Evolutionary conservation across 2,329 filamentous ascomycete species (phyloP), one percentile per base, ranked within the genome.

Genomic region (Pleoardoris graminearum): DNA sequence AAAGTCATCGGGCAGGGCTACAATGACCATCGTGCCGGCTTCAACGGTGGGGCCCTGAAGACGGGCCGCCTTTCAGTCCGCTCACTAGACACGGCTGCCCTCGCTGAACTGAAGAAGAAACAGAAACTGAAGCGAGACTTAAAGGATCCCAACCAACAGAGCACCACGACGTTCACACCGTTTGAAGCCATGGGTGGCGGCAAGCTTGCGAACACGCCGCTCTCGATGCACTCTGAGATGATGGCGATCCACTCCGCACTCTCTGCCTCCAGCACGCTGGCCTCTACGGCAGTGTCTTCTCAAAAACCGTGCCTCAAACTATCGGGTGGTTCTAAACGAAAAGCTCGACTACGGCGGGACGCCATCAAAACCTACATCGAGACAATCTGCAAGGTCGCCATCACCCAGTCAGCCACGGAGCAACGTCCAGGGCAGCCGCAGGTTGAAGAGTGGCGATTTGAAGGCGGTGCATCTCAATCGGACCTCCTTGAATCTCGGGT

Each of bases 181-280:
- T 76, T 75, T 49, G 75, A 77, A 61, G 60, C 62, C 51, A 62
- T 65, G 30, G 66, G 70, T 22, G 74, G 75, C 16, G 69, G 71
- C 49, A 58, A 55, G 19, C 64, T 71, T 27, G 70, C 72, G 48
- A 79, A 79, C 56, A 69, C 69, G 25, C 73, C 75, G 8, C 69
- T 82, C 16, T 79, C 74, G 14, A 80, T 82, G 77, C 80, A 82
- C 59, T 77, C 77, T 3, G 79, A 82, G 72, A 82, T 82, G 79
- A 81, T 81, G 78, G 80, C 79, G 23, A 80, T 83, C 62, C 76
- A 78, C 60, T 77, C 76, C 23, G 79, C 79, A 37, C 75, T 81
- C 47, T 69, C 75, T 35, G 70, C 76, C 46, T 79, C 76, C 46
- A 75, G 71, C 58, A 75, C 73, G 42, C 60, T 76, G 63, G 74